Percentiles rank a stretch among this genome's conserved stretches.
These are phyloP conservation scores for Yamadazyma scolyti DNA, from an alignment of 805 yeast genomes.

Conservation along the genomic window DNA sequence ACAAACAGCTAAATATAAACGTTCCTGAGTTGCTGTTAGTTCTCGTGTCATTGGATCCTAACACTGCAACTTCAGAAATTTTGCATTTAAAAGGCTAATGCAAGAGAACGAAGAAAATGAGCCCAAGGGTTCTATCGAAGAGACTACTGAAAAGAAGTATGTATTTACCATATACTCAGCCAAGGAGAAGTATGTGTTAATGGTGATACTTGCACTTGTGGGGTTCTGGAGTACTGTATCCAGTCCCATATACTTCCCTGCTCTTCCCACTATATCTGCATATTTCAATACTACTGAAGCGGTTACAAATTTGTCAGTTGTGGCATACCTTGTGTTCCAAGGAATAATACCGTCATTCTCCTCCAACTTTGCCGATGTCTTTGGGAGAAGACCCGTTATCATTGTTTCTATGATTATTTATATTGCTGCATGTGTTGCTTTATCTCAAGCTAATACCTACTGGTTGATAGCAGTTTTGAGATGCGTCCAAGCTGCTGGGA, in stretches of 20 bases:
- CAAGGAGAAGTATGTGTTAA: slow-evolving; percentile 37
- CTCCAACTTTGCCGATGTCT: slow-evolving; percentile 63
- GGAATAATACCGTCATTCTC: slow-evolving; percentile 71
- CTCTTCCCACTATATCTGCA: slow-evolving; percentile 53
- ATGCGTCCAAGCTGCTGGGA: slow-evolving; percentile 74
- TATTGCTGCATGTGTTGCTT: slow-evolving; percentile 59
- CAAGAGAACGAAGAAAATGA: background rate
- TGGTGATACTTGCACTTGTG: slow-evolving; percentile 38
- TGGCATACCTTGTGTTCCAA: slow-evolving; percentile 72
- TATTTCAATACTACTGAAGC: slow-evolving; percentile 56
- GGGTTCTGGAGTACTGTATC: slow-evolving; percentile 71
- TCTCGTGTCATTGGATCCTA: no score
- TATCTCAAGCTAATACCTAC: slow-evolving; percentile 56
- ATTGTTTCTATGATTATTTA: slow-evolving; percentile 53
- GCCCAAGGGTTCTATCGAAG: background rate
- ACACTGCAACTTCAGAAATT: no score
- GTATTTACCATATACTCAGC: slow-evolving; percentile 45
- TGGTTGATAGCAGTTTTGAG: slow-evolving; percentile 64
- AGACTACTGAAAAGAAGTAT: slow-evolving; percentile 1
- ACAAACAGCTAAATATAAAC: no score
- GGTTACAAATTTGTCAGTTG: slow-evolving; percentile 65
- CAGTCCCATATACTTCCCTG: slow-evolving; percentile 79
- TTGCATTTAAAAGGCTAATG: no score
- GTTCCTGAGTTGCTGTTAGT: no score
- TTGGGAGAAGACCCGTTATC: slow-evolving; percentile 71